Evolutionary conservation across 2,329 filamentous ascomycete genomes (phyloP), one percentile per base, ranked within the genome.

Genomic region (Mycogone perniciosa): DNA sequence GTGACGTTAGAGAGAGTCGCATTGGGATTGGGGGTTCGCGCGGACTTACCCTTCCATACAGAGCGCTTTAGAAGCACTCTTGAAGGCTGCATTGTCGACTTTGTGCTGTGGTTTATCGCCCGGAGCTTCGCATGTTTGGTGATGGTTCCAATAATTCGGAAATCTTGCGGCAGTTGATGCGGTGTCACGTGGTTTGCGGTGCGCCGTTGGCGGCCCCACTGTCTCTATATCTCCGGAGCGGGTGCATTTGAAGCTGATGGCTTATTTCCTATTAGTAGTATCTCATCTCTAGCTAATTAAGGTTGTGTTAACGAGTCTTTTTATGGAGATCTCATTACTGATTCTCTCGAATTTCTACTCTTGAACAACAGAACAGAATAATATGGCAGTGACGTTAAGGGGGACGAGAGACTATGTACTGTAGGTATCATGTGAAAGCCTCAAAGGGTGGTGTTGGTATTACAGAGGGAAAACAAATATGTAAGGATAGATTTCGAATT

Each of bases 11-110:
- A 1, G 5, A n/a, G 20, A 40, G 20, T 2, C 20, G 4, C 10
- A 44, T 8, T 6, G 6, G 27, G 20, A 13, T 20, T 29, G 34
- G 11, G 7, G 44, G 8, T 8, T 33, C 10, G 6, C 6, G 4
- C 1, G 7, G 4, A 53, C 71, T 59, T 70, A 90, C 89, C 89
- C 79, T 95, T 95, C 89, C 89, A 95, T 63, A 91, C 84, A 45
- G 89, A 93, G 60, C 89, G 85, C 72, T 83, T 84, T 35, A 87
- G 66, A 13, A 88, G 77, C 62, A 74, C 76, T 63, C 82, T 76
- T 60, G 86, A 88, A 56, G 84, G 78, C 67, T 84, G 77, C 86
- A 90, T 90, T 63, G 60, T 72, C 50, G 20, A 35, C 20, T 49
- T 37, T 44, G 7, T 40, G 46, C 41, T 34, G 35, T 35, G 35